These are phyloP conservation scores for Ottelia alismoides DNA, from an alignment of 106 monocot genomes.

Conservation along the genomic window DNA sequence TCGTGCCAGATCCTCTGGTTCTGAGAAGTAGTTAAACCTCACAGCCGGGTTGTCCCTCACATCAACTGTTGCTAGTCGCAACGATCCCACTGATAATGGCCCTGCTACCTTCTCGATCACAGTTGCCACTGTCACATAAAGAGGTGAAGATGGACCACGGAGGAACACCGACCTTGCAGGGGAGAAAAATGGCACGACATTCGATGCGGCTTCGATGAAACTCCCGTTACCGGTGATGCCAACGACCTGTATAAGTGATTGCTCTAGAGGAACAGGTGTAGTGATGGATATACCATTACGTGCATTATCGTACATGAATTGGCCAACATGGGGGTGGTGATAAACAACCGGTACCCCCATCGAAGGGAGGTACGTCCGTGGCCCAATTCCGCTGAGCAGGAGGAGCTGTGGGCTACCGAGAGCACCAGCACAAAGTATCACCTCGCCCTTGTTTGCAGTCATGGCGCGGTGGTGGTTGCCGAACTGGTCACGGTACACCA, in stretches of 20 bases:
- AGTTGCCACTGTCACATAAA: constrained; percentile 60
- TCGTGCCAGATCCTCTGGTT: constrained; percentile 39
- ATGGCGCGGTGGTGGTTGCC: constrained; percentile 50
- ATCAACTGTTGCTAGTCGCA: constrained; percentile 54
- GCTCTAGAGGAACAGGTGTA: constrained; percentile 46
- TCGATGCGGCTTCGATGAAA: constrained; percentile 86
- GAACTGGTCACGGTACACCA: constrained; percentile 46
- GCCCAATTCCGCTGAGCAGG: constrained; percentile 81
- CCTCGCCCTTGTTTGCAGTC: constrained; percentile 47
- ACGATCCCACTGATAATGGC: constrained; percentile 52
- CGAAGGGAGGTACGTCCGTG: constrained; percentile 43
- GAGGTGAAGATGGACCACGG: constrained; percentile 22
- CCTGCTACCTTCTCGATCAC: constrained; percentile 71
- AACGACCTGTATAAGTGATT: constrained; percentile 91
- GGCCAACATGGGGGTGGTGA: constrained; percentile 45
- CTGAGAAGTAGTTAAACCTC: constrained; percentile 85
- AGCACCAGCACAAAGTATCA: constrained; percentile 59
- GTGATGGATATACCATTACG: constrained; percentile 77
- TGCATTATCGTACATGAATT: constrained; percentile 73
- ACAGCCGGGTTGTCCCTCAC: constrained; percentile 50
- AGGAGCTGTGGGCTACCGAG: constrained; percentile 87
- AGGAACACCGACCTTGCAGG: constrained; percentile 19
- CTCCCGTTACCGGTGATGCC: constrained; percentile 49
- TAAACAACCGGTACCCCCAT: constrained; percentile 58
- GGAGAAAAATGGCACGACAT: constrained; percentile 38